A percentile compares a stretch with the other conserved stretches of the same genome.
Conservation (phyloP, 2,329 filamentous ascomycete species). For the Fusarium virguliforme region DNA sequence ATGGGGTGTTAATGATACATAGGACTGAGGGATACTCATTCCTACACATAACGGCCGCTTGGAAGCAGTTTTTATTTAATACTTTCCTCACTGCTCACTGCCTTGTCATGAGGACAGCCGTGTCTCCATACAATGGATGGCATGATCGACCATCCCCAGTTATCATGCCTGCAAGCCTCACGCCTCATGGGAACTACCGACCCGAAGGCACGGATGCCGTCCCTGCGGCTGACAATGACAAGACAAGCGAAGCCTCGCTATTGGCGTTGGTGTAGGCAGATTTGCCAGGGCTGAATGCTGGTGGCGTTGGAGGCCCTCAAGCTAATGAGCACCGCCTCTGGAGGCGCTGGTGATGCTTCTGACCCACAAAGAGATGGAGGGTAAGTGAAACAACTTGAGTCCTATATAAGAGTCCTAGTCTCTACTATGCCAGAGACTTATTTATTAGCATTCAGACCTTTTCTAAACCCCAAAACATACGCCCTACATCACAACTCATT, state of each 20-base stretch:
- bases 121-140: background rate
- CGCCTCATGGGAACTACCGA: constrained; percentile 18
- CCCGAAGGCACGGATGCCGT: constrained; percentile 13
- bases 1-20: constrained; percentile 45
- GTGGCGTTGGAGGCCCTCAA: constrained; percentile 43
- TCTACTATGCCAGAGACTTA: background rate
- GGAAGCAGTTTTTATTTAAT: constrained; percentile 22
- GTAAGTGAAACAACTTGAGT: constrained; percentile 21
- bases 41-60: constrained; percentile 40
- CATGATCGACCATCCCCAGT: background rate
- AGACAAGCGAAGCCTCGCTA: background rate
- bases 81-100: background rate
- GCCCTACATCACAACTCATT: too few species aligned
- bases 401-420: constrained; percentile 37
- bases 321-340: constrained; percentile 43
- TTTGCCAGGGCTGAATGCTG: constrained; percentile 22
- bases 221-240: background rate
- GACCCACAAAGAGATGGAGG: constrained; percentile 27
- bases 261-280: constrained; percentile 36
- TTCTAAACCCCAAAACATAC: background rate
- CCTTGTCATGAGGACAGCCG: background rate
- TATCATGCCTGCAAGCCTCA: constrained; percentile 18
- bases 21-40: constrained; percentile 39
- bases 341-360: constrained; percentile 12
- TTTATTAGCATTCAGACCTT: background rate